phyloP scores from a whole-genome alignment of 129 eudicot genomes.

The Solidago caesia region DNA sequence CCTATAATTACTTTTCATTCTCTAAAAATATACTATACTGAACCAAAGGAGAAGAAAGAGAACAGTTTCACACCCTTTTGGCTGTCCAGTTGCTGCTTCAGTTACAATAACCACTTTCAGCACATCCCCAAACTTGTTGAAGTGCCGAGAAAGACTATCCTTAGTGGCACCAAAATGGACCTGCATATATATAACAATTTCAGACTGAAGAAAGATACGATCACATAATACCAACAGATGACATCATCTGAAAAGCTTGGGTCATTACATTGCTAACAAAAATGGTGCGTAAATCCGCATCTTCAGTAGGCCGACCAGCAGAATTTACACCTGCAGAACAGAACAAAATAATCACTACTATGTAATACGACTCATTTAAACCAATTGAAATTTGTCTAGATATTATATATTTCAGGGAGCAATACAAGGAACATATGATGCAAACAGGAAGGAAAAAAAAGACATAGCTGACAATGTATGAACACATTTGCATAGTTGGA shows the following conservation, averaged over 20 bases:
- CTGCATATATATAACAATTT: slow-evolving; percentile 35
- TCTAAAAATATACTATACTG: too few relatives aligned
- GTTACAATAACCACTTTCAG: slow-evolving; percentile 69
- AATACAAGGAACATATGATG: background rate
- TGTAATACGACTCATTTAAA: background rate
- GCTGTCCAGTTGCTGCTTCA: slow-evolving; percentile 81
- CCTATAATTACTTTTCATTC: too few relatives aligned
- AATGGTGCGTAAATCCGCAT: slow-evolving; percentile 79
- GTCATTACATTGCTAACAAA: slow-evolving; percentile 75
- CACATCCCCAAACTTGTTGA: slow-evolving; percentile 92
- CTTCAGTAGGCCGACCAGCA: slow-evolving; percentile 64
- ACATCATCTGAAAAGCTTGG: background rate
- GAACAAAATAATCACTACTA: background rate
- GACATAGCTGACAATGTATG: background rate
- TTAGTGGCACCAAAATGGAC: slow-evolving; percentile 98
- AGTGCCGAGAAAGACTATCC: slow-evolving; percentile 83
- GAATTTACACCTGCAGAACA: slow-evolving; percentile 52
- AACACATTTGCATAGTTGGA: background rate
- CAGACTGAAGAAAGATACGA: slow-evolving; percentile 8
- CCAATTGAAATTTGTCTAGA: background rate
- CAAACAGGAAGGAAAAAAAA: background rate
- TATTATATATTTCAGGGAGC: slow-evolving; percentile 7
- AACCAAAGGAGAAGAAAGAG: slow-evolving; percentile 12
- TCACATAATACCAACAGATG: slow-evolving; percentile 5
- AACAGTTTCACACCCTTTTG: slow-evolving; percentile 66